Evolutionary conservation across 192 early-diverging fungal species (phyloP), one percentile per base, ranked within the genome.

Genomic region (Entomortierella chlamydospora): DNA sequence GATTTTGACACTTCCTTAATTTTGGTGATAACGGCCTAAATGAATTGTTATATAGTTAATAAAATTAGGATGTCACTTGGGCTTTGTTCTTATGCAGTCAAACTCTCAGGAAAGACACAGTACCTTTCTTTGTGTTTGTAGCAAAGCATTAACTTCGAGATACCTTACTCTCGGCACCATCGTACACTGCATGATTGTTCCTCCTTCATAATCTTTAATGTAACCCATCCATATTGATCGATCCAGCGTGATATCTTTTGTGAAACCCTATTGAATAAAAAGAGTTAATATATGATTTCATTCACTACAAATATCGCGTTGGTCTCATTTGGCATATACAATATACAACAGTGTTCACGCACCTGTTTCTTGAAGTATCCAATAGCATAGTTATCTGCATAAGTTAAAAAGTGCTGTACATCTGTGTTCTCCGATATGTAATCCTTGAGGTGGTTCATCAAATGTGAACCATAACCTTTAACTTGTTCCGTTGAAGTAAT

Each of bases 191-290:
- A 99, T 97, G 20, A 99, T 86, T 10, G 97, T 99, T 42, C 96
- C 98, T 17, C 97, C 97, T 70, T 98, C 97, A 76, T 99, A 99
- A 83, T 99, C 98, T 73, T 99, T 99, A 77, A 99, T 99, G 74
- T 99, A 98, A 0, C 97, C 97, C 72, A 98, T 91, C 98, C 98
- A 99, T 55, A 94, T 84, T 26, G 88, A 84, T 64, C 93, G 93
- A 64, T 99, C 97, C 65, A 99, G 83, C 18, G 95, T 95, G 45
- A 99, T 97, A 22, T 99, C 97, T 15, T 95, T 95, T 20, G 96
- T 98, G 74, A 99, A 99, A 23, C 97, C 98, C 90, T 77, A 43
- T 34, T 10, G 30, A 18, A 45, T 17, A 15, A 37, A 41, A 15
- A 6, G 30, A 2, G 5, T 26, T 9, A 29, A 54, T 9, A 29